These are phyloP conservation scores for Nicotiana rustica DNA, from an alignment of 305 asterid genomes.

Conservation along the genomic window DNA sequence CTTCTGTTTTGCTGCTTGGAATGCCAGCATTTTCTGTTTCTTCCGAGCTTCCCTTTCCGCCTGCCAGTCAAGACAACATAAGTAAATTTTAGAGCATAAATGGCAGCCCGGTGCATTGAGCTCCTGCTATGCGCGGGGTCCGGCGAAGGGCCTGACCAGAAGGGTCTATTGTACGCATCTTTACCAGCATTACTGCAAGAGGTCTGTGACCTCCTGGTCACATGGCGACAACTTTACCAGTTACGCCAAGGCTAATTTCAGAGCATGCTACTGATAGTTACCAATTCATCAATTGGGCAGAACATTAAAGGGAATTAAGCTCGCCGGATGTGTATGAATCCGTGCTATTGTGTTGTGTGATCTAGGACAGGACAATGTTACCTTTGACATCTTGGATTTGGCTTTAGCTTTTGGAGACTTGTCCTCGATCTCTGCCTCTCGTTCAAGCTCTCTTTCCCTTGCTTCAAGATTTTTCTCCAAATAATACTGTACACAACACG, in stretches of 20 bases:
- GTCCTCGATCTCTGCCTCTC: slow-evolving; percentile 95
- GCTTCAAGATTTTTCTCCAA: slow-evolving; percentile 98
- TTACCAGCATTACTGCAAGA: too few relatives aligned
- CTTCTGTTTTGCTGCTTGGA: slow-evolving; percentile 96
- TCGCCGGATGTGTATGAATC: not conserved
- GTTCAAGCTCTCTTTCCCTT: slow-evolving; percentile 84
- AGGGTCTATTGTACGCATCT: too few relatives aligned
- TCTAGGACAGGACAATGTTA: slow-evolving; percentile 33
- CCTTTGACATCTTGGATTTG: slow-evolving; percentile 99
- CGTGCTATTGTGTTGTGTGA: not conserved
- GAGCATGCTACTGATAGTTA: not conserved
- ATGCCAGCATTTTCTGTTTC: slow-evolving; percentile 92
- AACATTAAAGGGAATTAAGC: not conserved
- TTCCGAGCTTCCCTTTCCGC: slow-evolving; percentile 92
- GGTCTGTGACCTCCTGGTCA: too few relatives aligned
- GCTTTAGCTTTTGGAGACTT: slow-evolving; percentile 95
- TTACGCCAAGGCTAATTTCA: not conserved
- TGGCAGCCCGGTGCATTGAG: too few relatives aligned
- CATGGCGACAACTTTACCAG: too few relatives aligned
- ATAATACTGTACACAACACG: slow-evolving; percentile 65
- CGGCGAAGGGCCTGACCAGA: too few relatives aligned
- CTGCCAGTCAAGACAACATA: slow-evolving; percentile 44
- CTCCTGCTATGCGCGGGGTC: too few relatives aligned
- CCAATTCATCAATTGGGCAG: not conserved
- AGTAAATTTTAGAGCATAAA: not conserved